These are phyloP conservation scores for Thozetella sp. DNA, from an alignment of 495 filamentous ascomycete species.

Conservation along the genomic window DNA sequence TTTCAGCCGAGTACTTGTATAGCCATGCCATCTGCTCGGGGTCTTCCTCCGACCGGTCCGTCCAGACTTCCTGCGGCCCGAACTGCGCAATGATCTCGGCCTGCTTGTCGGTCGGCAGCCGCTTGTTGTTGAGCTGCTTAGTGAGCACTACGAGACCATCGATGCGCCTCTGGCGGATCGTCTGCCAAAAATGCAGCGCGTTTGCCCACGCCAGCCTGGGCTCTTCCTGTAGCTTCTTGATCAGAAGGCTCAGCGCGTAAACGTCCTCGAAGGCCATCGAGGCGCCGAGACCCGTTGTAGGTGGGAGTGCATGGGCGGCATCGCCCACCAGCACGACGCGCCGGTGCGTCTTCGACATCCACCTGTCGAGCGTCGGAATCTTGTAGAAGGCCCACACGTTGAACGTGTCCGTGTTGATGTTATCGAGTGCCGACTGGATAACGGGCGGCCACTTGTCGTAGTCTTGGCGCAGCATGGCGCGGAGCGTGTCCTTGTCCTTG, in stretches of 20 bases:
- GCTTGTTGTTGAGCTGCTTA: slow-evolving; percentile 18
- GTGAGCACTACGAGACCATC: slow-evolving; percentile 19
- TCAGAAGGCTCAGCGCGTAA: slow-evolving; percentile 20
- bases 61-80: background rate
- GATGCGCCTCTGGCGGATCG: slow-evolving; percentile 15
- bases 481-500: slow-evolving; percentile 19
- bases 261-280: slow-evolving; percentile 33
- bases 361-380: slow-evolving; percentile 17
- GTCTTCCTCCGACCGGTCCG: slow-evolving; percentile 3
- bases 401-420: slow-evolving; percentile 15
- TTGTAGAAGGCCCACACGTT: slow-evolving; percentile 21
- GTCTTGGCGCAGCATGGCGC: slow-evolving; percentile 19
- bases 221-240: slow-evolving; percentile 10
- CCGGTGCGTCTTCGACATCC: slow-evolving; percentile 28
- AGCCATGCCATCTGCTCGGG: background rate
- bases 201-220: slow-evolving; percentile 10
- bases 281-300: slow-evolving; percentile 32
- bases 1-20: background rate
- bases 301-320: slow-evolving; percentile 44
- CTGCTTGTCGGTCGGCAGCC: slow-evolving; percentile 12
- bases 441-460: slow-evolving; percentile 17
- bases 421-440: slow-evolving; percentile 11
- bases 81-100: background rate
- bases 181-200: slow-evolving; percentile 15
- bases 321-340: slow-evolving; percentile 39